phyloP scores from a whole-genome alignment of 345 rosid genomes.

The Salix dunnii region DNA sequence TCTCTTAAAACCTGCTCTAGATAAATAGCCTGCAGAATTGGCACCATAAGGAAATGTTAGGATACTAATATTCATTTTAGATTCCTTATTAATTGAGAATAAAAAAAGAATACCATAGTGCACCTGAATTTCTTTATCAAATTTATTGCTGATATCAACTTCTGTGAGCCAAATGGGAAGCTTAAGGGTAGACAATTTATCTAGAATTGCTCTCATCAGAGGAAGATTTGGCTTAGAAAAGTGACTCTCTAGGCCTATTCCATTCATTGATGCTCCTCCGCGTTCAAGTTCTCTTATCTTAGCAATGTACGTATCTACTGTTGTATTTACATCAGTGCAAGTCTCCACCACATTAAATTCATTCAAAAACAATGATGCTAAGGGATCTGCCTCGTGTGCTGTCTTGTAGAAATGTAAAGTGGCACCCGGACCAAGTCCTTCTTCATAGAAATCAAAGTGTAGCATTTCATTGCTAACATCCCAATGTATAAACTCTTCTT shows the following conservation, averaged over 20 bases:
- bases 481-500: constrained; percentile 73
- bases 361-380: constrained; percentile 70
- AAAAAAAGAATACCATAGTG: background rate
- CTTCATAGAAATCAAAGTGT: constrained; percentile 77
- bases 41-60: background rate
- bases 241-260: constrained; percentile 76
- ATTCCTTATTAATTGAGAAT: background rate
- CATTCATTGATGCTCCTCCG: constrained; percentile 55
- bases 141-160: constrained; percentile 51
- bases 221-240: constrained; percentile 64
- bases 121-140: constrained; percentile 55
- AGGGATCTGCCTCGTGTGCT: constrained; percentile 58
- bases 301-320: constrained; percentile 55
- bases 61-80: background rate
- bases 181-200: constrained; percentile 61
- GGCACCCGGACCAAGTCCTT: constrained; percentile 56
- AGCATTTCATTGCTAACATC: constrained; percentile 91
- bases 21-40: constrained; percentile 42
- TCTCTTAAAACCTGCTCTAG: constrained; percentile 75
- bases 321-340: constrained; percentile 62
- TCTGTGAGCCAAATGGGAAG: constrained; percentile 94
- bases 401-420: constrained; percentile 53
- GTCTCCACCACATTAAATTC: constrained; percentile 84
- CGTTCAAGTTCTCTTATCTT: constrained; percentile 52
- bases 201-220: constrained; percentile 62